Conservation (phyloP, 352 stramenopile species). For the Phytopythium kandeliae region DNA sequence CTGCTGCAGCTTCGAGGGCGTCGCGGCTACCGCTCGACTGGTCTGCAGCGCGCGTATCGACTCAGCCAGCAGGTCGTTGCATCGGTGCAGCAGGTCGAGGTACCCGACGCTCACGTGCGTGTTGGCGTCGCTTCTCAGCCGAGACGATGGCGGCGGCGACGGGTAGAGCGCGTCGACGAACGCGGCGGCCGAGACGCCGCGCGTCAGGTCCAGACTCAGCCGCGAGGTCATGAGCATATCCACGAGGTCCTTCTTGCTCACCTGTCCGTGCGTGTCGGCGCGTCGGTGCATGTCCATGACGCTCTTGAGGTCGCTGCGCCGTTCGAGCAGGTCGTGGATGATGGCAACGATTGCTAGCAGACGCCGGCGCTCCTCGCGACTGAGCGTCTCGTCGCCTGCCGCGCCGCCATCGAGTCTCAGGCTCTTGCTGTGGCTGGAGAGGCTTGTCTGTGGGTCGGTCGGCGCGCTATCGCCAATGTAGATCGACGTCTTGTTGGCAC, state of each 20-base stretch:
- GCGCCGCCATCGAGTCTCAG: neutral
- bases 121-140: neutral
- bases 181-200: constrained; percentile 33
- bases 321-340: constrained; percentile 65
- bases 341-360: constrained; percentile 40
- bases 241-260: constrained; percentile 45
- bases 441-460: constrained; percentile 10
- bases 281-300: constrained; percentile 58
- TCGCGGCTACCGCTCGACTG: neutral
- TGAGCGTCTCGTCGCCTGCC: constrained; percentile 2
- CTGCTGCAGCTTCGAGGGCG: constrained; percentile 13
- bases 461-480: constrained; percentile 55
- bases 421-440: neutral
- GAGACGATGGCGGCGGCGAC: constrained; percentile 6
- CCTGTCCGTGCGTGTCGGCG: constrained; percentile 51
- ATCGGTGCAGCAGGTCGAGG: constrained; percentile 58
- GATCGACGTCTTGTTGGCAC: constrained; percentile 48
- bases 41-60: constrained; percentile 20
- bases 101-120: constrained; percentile 21
- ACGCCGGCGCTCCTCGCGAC: constrained; percentile 20
- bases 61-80: constrained; percentile 43
- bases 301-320: constrained; percentile 63
- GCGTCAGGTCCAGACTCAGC: constrained; percentile 49
- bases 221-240: constrained; percentile 66
- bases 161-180: constrained; percentile 66